Conservation (phyloP, 768 basidiomycete genomes). For the Xerocomellus intermedius region DNA sequence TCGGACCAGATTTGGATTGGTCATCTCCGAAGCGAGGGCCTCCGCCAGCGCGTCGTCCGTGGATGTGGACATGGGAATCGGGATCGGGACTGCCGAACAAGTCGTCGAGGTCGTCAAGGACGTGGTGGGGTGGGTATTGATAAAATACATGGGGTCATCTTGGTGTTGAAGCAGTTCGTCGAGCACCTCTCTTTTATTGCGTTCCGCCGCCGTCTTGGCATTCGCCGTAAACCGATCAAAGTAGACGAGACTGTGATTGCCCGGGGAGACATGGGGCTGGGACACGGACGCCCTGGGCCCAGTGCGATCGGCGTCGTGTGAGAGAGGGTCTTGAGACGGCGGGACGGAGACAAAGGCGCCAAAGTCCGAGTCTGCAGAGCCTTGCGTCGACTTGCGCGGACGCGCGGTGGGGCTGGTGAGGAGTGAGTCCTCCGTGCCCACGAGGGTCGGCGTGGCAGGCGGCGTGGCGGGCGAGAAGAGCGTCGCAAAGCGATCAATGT, state of each 20-base stretch:
- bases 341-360: conserved; percentile 62
- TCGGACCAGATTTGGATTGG: conserved; percentile 8
- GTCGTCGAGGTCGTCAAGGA: background rate
- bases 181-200: conserved; percentile 51
- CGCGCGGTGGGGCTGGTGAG: background rate
- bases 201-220: conserved; percentile 54
- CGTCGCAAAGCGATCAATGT: conserved; percentile 41
- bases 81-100: conserved; percentile 28
- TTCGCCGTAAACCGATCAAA: conserved; percentile 60
- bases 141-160: conserved; percentile 69
- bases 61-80: conserved; percentile 31
- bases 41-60: conserved; percentile 39
- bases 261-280: background rate
- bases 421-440: background rate
- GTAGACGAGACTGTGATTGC: conserved; percentile 42
- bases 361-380: conserved; percentile 50
- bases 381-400: conserved; percentile 14
- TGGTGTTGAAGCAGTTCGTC: conserved; percentile 65
- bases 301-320: background rate
- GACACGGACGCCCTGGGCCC: background rate
- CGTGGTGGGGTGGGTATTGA: conserved; percentile 24
- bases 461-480: conserved; percentile 43
- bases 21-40: conserved; percentile 35
- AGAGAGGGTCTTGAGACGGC: conserved; percentile 47
- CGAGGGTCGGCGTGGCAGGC: conserved; percentile 23